Percentiles rank a stretch among this genome's conserved stretches.
Evolutionary conservation across 2,329 filamentous ascomycete genomes (phyloP).

Genomic region (Xenoacremonium recifei): DNA sequence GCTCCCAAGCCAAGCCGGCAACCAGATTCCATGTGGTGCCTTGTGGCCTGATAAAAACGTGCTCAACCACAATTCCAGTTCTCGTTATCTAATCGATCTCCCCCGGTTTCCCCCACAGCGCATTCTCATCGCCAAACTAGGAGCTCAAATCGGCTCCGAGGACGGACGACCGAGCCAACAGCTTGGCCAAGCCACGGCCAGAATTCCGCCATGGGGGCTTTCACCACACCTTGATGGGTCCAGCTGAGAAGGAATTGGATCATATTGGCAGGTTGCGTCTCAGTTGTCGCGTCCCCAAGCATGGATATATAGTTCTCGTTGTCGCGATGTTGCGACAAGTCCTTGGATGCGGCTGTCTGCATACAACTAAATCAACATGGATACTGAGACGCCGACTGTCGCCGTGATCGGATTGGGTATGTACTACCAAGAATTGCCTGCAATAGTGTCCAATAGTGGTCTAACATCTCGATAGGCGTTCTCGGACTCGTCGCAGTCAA

Average conservation of each 20-base stretch:
- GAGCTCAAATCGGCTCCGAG: too few relatives aligned
- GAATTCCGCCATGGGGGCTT: not conserved
- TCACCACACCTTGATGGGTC: not conserved
- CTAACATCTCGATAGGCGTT: conserved; percentile 21
- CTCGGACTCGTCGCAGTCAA: conserved; percentile 39
- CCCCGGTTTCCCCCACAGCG: conserved; percentile 6
- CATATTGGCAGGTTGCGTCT: not conserved
- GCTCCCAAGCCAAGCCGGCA: too few relatives aligned
- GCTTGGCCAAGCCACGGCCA: too few relatives aligned
- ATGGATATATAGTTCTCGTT: too few relatives aligned
- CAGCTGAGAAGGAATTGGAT: not conserved
- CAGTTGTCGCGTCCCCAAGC: not conserved
- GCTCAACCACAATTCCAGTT: too few relatives aligned
- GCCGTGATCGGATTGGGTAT: conserved; percentile 30
- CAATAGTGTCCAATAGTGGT: too few relatives aligned
- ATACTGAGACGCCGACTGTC: conserved; percentile 15
- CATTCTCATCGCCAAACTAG: not conserved
- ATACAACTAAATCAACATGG: conserved; percentile 6
- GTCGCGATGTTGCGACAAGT: not conserved
- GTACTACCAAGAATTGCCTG: not conserved
- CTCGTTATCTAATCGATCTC: conserved; percentile 24
- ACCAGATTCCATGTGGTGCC: too few relatives aligned
- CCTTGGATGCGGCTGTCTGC: too few relatives aligned
- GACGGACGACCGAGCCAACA: too few relatives aligned
- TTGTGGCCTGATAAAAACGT: too few relatives aligned